Evolutionary conservation across 139 green algal genomes (phyloP).

Genomic region (Zygnema circumcarinatum): DNA sequence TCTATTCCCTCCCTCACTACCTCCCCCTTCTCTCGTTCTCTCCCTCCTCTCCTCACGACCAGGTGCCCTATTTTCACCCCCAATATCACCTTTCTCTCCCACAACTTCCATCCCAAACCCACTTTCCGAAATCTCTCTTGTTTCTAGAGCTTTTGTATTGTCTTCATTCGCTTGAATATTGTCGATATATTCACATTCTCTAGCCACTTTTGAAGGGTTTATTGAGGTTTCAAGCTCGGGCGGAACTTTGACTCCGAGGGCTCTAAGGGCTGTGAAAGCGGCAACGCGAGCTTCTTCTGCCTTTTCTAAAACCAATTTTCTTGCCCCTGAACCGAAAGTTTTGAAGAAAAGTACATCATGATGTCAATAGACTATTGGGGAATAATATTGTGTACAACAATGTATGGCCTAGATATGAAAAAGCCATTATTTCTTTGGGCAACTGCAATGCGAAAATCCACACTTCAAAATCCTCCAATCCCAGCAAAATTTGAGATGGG

Average conservation of each 20-base stretch:
- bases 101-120: not conserved
- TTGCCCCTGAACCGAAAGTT: conserved; percentile 26
- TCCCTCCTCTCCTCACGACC: not conserved
- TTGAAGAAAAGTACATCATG: not conserved
- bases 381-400: no score
- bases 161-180: conserved; percentile 1
- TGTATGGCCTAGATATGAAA: no score
- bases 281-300: conserved; percentile 53
- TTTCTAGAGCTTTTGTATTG: not conserved
- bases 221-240: not conserved
- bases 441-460: no score
- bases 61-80: conserved; percentile 10
- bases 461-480: no score
- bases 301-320: conserved; percentile 39
- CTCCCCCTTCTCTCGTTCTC: not conserved
- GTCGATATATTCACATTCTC: not conserved
- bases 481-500: no score
- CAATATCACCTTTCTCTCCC: not conserved
- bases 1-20: not conserved
- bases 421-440: no score
- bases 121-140: not conserved
- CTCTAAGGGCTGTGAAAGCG: conserved; percentile 21
- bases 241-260: conserved; percentile 40
- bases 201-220: no score
- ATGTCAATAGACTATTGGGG: no score